Percentiles rank a stretch among this genome's conserved stretches.
phyloP scores from a whole-genome alignment of 2,329 filamentous ascomycete species.

The Paracamarosporium sp. region DNA sequence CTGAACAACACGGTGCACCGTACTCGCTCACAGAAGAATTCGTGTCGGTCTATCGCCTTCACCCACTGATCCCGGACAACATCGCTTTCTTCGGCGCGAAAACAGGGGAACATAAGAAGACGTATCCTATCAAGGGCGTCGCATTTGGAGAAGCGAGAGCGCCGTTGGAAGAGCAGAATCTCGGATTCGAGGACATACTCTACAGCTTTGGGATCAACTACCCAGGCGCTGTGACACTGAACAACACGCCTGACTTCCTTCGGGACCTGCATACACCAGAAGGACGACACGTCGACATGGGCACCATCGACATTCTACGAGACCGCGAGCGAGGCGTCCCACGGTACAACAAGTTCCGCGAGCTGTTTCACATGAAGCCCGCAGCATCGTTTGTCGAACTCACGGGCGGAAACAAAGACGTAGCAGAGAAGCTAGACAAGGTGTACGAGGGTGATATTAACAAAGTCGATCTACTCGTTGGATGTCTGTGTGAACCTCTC shows the following conservation, averaged over 20 bases:
- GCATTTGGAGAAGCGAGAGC: slow-evolving; percentile 44
- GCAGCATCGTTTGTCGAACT: slow-evolving; percentile 49
- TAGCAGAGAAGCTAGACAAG: slow-evolving; percentile 46
- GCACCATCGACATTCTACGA: slow-evolving; percentile 55
- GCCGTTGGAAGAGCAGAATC: slow-evolving; percentile 28
- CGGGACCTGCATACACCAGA: slow-evolving; percentile 51
- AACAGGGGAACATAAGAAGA: slow-evolving; percentile 37
- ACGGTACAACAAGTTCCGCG: slow-evolving; percentile 54
- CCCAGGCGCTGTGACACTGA: slow-evolving; percentile 54
- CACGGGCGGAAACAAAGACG: slow-evolving; percentile 46
- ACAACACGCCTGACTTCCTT: slow-evolving; percentile 52
- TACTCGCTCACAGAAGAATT: slow-evolving; percentile 55
- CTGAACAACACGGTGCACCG: slow-evolving; percentile 47
- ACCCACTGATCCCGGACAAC: slow-evolving; percentile 50
- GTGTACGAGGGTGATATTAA: slow-evolving; percentile 53
- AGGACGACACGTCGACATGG: slow-evolving; percentile 51
- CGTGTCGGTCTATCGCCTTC: slow-evolving; percentile 54
- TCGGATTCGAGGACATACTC: slow-evolving; percentile 32
- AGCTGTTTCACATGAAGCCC: slow-evolving; percentile 49
- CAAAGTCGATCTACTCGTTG: slow-evolving; percentile 52
- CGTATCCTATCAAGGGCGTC: slow-evolving; percentile 16
- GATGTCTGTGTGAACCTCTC: slow-evolving; percentile 52
- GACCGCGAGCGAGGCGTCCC: slow-evolving; percentile 57
- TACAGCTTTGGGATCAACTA: slow-evolving; percentile 59
- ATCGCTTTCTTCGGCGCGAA: slow-evolving; percentile 46